Percentiles rank a stretch among this genome's conserved stretches.
Conservation (phyloP, 164 flowering plant genomes). For the Magnolia kwangsiensis region DNA sequence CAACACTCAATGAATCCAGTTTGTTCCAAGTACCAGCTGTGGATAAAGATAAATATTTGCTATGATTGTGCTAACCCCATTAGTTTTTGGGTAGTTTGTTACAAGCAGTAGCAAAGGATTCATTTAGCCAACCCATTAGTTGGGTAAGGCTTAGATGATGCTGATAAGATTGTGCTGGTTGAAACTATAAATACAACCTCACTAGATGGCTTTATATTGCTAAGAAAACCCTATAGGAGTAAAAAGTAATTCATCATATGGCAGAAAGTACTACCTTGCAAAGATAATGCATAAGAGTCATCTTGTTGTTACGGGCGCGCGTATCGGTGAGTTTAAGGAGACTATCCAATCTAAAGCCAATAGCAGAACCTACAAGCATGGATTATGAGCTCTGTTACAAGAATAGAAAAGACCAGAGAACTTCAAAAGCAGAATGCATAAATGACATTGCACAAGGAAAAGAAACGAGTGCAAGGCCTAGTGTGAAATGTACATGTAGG, state of each 20-base stretch:
- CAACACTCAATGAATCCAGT: too few relatives aligned
- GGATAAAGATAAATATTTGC: too few relatives aligned
- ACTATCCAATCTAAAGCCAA: constrained; percentile 94
- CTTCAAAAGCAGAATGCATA: background rate
- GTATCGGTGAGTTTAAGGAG: constrained; percentile 91
- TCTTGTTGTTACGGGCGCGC: constrained; percentile 82
- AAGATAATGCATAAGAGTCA: constrained; percentile 98
- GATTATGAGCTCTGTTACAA: background rate
- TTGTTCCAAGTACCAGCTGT: too few relatives aligned
- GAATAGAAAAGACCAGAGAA: background rate
- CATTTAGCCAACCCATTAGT: too few relatives aligned
- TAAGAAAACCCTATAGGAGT: background rate
- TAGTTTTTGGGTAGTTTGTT: too few relatives aligned
- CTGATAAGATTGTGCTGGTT: background rate
- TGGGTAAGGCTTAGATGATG: too few relatives aligned
- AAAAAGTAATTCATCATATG: background rate
- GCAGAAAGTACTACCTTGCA: constrained; percentile 67
- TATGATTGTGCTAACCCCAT: too few relatives aligned
- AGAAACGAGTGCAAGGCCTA: too few relatives aligned
- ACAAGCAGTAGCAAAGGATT: too few relatives aligned
- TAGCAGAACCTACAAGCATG: constrained; percentile 66
- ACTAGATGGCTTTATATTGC: background rate
- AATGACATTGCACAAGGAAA: too few relatives aligned
- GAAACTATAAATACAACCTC: background rate
- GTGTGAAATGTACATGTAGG: too few relatives aligned